Evolutionary conservation across 73 alveolate genomes (phyloP).

Genomic region (Durusdinium trenchii): DNA sequence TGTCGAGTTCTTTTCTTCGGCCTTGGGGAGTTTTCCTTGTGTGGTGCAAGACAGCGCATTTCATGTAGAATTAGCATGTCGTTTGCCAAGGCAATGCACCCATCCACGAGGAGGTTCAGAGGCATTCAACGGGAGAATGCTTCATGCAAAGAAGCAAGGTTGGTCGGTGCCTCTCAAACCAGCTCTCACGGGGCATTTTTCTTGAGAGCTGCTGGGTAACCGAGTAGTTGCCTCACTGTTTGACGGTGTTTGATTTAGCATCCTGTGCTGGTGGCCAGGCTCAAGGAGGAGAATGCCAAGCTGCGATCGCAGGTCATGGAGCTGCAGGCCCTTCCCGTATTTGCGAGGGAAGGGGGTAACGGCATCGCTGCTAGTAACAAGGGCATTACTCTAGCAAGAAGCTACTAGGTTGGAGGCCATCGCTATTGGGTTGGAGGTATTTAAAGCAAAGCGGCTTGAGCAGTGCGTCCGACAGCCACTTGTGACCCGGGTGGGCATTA

Average conservation of each 20-base stretch:
- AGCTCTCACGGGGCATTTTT: not conserved
- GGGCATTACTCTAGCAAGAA: not conserved
- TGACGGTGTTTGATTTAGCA: not conserved
- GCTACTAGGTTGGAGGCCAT: not conserved
- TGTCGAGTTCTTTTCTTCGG: too few species aligned
- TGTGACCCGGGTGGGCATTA: not conserved
- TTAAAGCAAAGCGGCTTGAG: too few species aligned
- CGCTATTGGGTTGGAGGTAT: too few species aligned
- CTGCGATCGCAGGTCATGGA: constrained; percentile 83
- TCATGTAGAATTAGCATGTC: too few species aligned
- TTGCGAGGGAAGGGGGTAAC: not conserved
- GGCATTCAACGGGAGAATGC: not conserved
- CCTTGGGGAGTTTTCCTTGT: too few species aligned
- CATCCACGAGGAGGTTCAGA: not conserved
- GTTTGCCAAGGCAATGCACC: not conserved
- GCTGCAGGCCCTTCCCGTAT: constrained; percentile 10
- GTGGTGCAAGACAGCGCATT: too few species aligned
- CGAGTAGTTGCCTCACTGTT: not conserved
- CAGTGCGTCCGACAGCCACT: not conserved
- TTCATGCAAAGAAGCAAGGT: not conserved
- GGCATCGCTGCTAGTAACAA: not conserved
- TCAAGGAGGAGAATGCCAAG: constrained; percentile 71
- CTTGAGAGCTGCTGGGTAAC: not conserved
- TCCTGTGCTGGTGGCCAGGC: not conserved
- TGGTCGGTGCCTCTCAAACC: not conserved